A percentile compares a stretch with the other conserved stretches of the same genome.
phyloP scores from a whole-genome alignment of 2,329 filamentous ascomycete species.

The Epichloe gansuensis region DNA sequence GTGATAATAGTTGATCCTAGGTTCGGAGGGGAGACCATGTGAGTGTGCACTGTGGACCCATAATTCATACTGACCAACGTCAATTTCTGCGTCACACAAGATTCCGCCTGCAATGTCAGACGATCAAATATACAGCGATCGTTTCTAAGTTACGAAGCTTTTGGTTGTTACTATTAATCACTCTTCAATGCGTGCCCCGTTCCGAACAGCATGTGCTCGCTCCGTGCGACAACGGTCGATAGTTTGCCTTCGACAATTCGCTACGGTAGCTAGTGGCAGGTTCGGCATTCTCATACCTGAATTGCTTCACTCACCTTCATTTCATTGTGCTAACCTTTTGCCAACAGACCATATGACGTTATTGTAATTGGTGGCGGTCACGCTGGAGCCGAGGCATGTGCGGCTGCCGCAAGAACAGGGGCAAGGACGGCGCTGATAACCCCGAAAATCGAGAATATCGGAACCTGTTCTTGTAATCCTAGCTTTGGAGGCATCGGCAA shows the following conservation, averaged over 20 bases:
- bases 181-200: constrained; percentile 18
- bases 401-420: constrained; percentile 78
- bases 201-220: constrained; percentile 12
- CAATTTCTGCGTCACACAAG: not conserved
- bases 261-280: constrained; percentile 16
- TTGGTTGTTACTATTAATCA: not conserved
- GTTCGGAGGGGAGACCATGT: too few species aligned
- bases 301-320: not conserved
- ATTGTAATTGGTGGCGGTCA: constrained; percentile 93
- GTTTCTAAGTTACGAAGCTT: not conserved
- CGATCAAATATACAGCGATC: not conserved
- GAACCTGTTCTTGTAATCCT: constrained; percentile 92
- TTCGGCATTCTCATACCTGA: not conserved
- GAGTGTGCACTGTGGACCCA: too few species aligned
- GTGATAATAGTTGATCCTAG: too few species aligned
- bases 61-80: too few species aligned
- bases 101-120: not conserved
- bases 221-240: constrained; percentile 10
- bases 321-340: not conserved
- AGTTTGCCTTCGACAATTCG: constrained; percentile 14
- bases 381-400: constrained; percentile 85
- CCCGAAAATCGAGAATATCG: constrained; percentile 75
- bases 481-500: constrained; percentile 98
- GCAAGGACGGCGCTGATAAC: constrained; percentile 84
- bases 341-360: constrained; percentile 64